Evolutionary conservation across 495 filamentous ascomycete species (phyloP).

Genomic region (Penicillium pulvis): DNA sequence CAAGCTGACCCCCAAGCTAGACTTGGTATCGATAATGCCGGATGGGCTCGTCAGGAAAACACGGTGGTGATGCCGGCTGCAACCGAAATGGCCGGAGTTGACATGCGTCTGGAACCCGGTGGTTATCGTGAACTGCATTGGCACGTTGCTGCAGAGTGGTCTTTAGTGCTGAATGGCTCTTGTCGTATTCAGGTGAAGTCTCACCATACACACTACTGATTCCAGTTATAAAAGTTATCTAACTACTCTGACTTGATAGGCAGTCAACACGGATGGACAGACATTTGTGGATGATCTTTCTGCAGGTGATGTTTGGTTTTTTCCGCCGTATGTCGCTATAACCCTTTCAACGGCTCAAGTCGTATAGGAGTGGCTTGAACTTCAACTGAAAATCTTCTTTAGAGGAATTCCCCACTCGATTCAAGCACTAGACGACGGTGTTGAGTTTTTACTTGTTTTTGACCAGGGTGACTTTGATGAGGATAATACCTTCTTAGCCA

Average conservation of each 20-base stretch:
- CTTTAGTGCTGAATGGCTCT: conserved; percentile 64
- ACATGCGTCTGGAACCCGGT: conserved; percentile 70
- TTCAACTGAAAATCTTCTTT: background rate
- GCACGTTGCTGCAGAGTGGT: conserved; percentile 72
- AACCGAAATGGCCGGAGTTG: conserved; percentile 71
- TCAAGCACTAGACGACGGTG: conserved; percentile 64
- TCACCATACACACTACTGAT: background rate
- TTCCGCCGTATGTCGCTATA: conserved; percentile 45
- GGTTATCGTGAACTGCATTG: conserved; percentile 74
- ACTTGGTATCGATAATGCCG: conserved; percentile 57
- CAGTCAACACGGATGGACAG: conserved; percentile 63
- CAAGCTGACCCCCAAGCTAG: conserved; percentile 13
- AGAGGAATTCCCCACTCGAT: conserved; percentile 67
- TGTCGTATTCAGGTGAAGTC: conserved; percentile 48
- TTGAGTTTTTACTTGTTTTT: conserved; percentile 72
- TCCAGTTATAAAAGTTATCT: background rate
- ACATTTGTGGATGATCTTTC: conserved; percentile 67
- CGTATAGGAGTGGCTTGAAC: background rate
- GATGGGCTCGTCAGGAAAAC: conserved; percentile 74
- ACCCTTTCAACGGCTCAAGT: background rate
- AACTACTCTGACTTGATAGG: conserved; percentile 28
- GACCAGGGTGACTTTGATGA: conserved; percentile 71
- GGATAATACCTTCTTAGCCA: conserved; percentile 67
- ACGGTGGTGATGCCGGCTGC: conserved; percentile 62
- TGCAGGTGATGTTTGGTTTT: conserved; percentile 73